Evolutionary conservation across 805 yeast genomes (phyloP), one percentile per base, ranked within the genome.

Genomic region (Hanseniaspora valbyensis): DNA sequence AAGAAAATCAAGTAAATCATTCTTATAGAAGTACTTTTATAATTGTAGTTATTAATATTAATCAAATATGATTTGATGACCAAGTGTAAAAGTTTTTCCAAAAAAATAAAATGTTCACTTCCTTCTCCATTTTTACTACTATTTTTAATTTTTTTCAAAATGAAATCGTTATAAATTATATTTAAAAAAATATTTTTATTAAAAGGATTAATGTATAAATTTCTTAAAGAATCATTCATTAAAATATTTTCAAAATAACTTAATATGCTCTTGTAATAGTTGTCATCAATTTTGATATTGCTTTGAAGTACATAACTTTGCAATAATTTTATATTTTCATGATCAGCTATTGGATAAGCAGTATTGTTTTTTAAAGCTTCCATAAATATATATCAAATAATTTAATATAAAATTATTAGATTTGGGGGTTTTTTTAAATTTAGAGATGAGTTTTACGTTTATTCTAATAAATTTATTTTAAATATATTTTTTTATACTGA

Each of bases 1-100:
- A 39, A 21, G 13, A 32, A 38, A 6, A 46, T 24, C 16, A 46
- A 32, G 39, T 39, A 39, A 3, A 46, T 46, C 44, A 46, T 46
- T n/a, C 26, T 41, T 4, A 32, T n/a, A 3, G 26, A 6, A 16
- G 39, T 46, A 29, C 38, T 30, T 39, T 25, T 18, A 29, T 46
- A 46, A n/a, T 22, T 32, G 19, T 38, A 38, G 36, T 46, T 32
- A 19, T 46, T 46, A 24, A 29, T 24, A 8, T 46, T 46, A 9
- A 46, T 30, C 2, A 39, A 8, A 25, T 46, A 46, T 8, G 44
- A 38, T 21, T 32, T 46, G 10, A 39, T 13, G 14, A 46, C 4
- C 10, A 21, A 3, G 8, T 38, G 18, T 7, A 39, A 2, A 3
- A 46, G 32, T 5, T 38, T 29, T 10, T 39, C 38, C 19, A 46